Evolutionary conservation across 2,329 filamentous ascomycete species (phyloP).

Genomic region (Fusarium secorum): DNA sequence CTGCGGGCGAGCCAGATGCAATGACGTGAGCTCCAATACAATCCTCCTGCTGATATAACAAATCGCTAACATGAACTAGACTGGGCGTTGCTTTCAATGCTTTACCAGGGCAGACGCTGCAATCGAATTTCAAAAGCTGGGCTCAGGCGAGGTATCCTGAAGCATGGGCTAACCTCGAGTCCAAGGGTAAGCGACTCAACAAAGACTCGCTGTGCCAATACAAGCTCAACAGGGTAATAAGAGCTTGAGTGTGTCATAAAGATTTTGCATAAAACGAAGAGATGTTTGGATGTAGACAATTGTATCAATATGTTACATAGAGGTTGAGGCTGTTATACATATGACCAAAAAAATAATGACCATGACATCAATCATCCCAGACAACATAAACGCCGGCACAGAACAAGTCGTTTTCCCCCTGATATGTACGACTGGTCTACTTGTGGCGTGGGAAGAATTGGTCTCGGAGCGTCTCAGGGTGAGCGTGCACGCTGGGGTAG

Average conservation of each 20-base stretch:
- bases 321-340: conserved; percentile 49
- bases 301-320: conserved; percentile 49
- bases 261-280: conserved; percentile 23
- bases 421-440: conserved; percentile 10
- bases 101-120: conserved; percentile 69
- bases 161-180: conserved; percentile 72
- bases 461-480: conserved; percentile 78
- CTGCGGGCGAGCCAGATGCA: conserved; percentile 71
- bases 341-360: conserved; percentile 40
- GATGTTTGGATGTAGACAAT: conserved; percentile 38
- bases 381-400: conserved; percentile 19
- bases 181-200: conserved; percentile 57
- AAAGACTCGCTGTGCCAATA: conserved; percentile 57
- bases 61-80: conserved; percentile 53
- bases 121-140: conserved; percentile 78
- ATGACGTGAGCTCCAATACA: conserved; percentile 70
- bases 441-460: conserved; percentile 44
- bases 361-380: conserved; percentile 38
- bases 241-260: conserved; percentile 53
- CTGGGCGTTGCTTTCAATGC: conserved; percentile 80
- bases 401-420: conserved; percentile 2
- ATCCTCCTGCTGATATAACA: not conserved
- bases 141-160: conserved; percentile 71
- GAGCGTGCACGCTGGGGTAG: conserved; percentile 88
- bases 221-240: conserved; percentile 58